Conservation (phyloP, 768 basidiomycete genomes). For the Lyophyllum decastes region DNA sequence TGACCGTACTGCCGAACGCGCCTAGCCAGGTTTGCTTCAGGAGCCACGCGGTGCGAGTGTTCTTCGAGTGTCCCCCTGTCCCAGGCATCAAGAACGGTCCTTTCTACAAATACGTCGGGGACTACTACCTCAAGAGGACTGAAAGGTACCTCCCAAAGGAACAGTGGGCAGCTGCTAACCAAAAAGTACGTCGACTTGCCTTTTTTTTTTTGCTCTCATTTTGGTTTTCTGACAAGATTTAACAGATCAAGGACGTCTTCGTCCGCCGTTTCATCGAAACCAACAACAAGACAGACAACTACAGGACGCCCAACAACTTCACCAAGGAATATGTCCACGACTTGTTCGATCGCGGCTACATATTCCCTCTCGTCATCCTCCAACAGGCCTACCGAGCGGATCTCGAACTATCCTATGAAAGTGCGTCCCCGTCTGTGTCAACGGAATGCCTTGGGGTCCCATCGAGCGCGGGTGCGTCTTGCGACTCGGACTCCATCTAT, state of each 20-base stretch:
- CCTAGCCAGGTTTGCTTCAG: constrained; percentile 7
- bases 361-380: constrained; percentile 13
- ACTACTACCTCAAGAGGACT: constrained; percentile 15
- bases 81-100: constrained; percentile 8
- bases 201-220: not conserved
- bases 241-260: constrained; percentile 13
- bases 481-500: constrained; percentile 6
- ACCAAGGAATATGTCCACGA: not conserved
- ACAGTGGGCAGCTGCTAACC: constrained; percentile 7
- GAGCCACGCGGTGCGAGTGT: constrained; percentile 18
- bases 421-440: not conserved
- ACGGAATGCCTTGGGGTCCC: not conserved
- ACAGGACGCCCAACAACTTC: constrained; percentile 5
- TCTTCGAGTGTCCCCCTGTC: constrained; percentile 8
- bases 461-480: not conserved
- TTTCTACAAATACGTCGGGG: constrained; percentile 15
- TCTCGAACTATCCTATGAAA: not conserved
- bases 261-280: constrained; percentile 10
- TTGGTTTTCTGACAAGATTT: not conserved
- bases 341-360: constrained; percentile 7
- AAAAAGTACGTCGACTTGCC: constrained; percentile 4
- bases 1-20: not conserved
- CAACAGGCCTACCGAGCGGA: constrained; percentile 1
- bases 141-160: constrained; percentile 2
- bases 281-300: not conserved